Conservation (phyloP, 306 rosid species). For the Vachellia collinsii region DNA sequence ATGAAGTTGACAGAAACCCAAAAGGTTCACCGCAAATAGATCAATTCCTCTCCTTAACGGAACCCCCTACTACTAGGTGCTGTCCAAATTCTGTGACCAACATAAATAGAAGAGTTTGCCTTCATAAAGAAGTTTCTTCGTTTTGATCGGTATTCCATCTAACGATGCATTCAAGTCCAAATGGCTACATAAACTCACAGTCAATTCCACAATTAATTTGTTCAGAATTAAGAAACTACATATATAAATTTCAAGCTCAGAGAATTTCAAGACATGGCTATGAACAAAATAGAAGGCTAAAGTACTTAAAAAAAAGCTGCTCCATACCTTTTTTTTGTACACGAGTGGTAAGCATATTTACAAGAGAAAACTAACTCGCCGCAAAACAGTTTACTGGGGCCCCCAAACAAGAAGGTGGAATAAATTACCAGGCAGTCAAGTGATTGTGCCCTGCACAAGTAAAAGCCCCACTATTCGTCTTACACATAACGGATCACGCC, state of each 20-base stretch:
- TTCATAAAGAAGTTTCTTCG: not conserved
- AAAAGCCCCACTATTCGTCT: conserved; percentile 28
- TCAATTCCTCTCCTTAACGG: not conserved
- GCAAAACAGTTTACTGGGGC: not conserved
- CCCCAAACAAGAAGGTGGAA: not conserved
- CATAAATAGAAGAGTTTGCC: not conserved
- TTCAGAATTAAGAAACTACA: not conserved
- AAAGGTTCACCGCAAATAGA: not conserved
- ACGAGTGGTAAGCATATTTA: conserved; percentile 16
- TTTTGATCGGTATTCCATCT: not conserved
- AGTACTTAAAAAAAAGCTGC: not conserved
- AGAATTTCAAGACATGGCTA: not conserved
- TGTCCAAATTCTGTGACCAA: not conserved
- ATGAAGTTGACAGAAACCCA: not conserved
- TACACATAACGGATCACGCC: conserved; percentile 27
- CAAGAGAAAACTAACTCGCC: conserved; percentile 8
- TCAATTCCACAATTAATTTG: not conserved
- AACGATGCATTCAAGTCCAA: not conserved
- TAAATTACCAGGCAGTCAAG: not conserved
- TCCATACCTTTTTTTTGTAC: conserved; percentile 19
- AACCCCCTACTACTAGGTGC: not conserved
- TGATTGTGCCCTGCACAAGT: conserved; percentile 3
- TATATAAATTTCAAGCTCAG: not conserved
- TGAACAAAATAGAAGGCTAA: not conserved
- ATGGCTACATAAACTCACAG: not conserved